Conservation (phyloP, 202 grass and related monocot genomes). For the Carex sylvatica region DNA sequence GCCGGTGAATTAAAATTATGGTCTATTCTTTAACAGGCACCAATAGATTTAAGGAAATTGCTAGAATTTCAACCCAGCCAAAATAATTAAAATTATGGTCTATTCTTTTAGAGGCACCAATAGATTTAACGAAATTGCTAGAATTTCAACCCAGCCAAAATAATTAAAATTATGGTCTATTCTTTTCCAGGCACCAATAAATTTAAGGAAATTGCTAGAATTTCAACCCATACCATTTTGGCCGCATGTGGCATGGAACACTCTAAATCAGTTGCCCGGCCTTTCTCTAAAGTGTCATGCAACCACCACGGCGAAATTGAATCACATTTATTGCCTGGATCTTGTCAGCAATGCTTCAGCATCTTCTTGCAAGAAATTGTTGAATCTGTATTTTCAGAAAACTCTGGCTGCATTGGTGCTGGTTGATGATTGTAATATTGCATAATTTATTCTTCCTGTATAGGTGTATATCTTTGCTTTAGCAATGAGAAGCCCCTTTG, state of each 20-base stretch:
- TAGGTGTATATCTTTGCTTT: background rate
- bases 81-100: too few relatives aligned
- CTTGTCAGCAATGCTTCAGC: constrained; percentile 58
- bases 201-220: constrained; percentile 78
- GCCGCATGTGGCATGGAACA: constrained; percentile 65
- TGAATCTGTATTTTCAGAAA: constrained; percentile 26
- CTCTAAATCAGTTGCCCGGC: constrained; percentile 28
- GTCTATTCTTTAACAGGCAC: too few relatives aligned
- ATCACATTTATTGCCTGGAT: constrained; percentile 30
- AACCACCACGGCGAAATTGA: constrained; percentile 31
- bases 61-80: too few relatives aligned
- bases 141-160: too few relatives aligned
- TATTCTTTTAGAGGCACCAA: too few relatives aligned
- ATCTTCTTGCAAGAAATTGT: constrained; percentile 50
- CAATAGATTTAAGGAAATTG: too few relatives aligned
- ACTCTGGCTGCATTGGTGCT: constrained; percentile 20
- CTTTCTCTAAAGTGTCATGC: constrained; percentile 40
- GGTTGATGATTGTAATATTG: background rate
- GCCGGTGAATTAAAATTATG: background rate
- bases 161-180: background rate
- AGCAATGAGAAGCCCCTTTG: background rate
- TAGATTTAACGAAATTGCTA: too few relatives aligned
- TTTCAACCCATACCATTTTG: constrained; percentile 68
- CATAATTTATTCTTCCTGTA: background rate
- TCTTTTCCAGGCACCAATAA: constrained; percentile 44